Evolutionary conservation across 345 rosid species (phyloP).

Genomic region (Hibiscus tridactylites): DNA sequence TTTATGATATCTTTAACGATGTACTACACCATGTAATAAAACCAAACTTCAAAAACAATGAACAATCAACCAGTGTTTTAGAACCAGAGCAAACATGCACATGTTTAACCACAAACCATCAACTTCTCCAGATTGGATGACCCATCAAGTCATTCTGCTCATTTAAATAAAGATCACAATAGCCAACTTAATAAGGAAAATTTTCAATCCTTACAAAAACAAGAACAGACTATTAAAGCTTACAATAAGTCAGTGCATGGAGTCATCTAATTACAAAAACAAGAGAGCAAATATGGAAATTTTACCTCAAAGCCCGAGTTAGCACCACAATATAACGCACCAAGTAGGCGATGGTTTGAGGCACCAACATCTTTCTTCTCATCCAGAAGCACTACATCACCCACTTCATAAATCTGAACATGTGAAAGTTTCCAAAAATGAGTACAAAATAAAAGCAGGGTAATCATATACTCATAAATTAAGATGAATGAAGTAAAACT

Average conservation of each 20-base stretch:
- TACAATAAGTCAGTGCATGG: not conserved
- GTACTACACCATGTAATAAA: not conserved
- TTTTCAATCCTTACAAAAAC: too few species aligned
- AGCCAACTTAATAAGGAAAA: not conserved
- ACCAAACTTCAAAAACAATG: not conserved
- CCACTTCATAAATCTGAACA: constrained; percentile 73
- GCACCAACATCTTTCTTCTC: constrained; percentile 78
- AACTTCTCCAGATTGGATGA: constrained; percentile 1
- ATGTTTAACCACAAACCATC: not conserved
- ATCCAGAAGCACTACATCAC: constrained; percentile 60
- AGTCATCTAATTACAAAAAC: not conserved
- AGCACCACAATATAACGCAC: constrained; percentile 80
- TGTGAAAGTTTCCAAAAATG: not conserved
- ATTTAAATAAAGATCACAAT: not conserved
- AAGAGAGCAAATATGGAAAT: not conserved
- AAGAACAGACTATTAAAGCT: not conserved
- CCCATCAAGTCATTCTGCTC: too few species aligned
- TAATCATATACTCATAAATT: not conserved
- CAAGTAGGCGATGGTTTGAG: constrained; percentile 53
- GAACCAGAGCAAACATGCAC: not conserved
- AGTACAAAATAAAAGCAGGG: not conserved
- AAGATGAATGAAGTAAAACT: not conserved
- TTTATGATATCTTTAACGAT: not conserved
- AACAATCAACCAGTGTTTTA: not conserved
- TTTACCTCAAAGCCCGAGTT: constrained; percentile 95